Evolutionary conservation across 2,329 filamentous ascomycete species (phyloP).

Genomic region (Fusarium algeriense): DNA sequence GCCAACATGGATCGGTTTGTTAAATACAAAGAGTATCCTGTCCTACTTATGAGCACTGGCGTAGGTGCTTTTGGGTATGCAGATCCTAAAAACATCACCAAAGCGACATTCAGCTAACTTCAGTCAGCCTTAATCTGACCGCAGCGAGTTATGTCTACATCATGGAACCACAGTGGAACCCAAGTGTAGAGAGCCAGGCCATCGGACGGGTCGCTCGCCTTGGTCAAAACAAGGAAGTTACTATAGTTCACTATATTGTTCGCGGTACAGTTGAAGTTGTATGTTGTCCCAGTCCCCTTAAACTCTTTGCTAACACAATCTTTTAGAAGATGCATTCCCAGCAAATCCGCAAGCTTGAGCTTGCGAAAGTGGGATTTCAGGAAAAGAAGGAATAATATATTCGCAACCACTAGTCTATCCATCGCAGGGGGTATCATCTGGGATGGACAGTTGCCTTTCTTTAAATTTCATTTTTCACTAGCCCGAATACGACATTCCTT

Average conservation of each 20-base stretch:
- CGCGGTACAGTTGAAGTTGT: not conserved
- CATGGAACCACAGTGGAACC: not conserved
- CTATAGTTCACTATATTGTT: not conserved
- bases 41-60: not conserved
- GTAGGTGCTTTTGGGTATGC: not conserved
- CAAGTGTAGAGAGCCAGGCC: not conserved
- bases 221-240: not conserved
- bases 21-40: not conserved
- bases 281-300: not conserved
- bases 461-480: too few relatives aligned
- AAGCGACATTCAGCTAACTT: not conserved
- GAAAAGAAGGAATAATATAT: too few relatives aligned
- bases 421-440: too few relatives aligned
- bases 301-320: too few relatives aligned
- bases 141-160: not conserved
- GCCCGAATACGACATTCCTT: too few relatives aligned
- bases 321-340: too few relatives aligned
- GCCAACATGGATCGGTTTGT: not conserved
- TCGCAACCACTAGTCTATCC: too few relatives aligned
- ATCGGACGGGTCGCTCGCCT: rapidly evolving
- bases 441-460: too few relatives aligned
- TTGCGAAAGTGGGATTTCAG: too few relatives aligned
- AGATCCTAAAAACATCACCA: rapidly evolving
- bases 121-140: not conserved
- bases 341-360: too few relatives aligned